These are phyloP conservation scores for Pyrenophora graminea DNA, from an alignment of 2,329 filamentous ascomycete species.

Conservation along the genomic window DNA sequence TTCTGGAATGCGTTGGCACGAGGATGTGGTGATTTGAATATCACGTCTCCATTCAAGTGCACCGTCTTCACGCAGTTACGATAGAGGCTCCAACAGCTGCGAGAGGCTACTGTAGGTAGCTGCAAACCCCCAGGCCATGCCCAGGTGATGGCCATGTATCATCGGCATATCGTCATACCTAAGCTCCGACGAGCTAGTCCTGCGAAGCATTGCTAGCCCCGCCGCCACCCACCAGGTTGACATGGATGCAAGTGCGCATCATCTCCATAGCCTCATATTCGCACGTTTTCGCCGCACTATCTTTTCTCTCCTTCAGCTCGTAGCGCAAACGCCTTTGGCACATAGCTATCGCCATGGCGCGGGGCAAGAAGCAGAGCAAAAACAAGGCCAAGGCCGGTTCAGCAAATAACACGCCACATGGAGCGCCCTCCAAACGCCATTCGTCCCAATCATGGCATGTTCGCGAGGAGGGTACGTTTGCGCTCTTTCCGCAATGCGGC, in stretches of 20 bases:
- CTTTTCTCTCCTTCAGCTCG: background rate
- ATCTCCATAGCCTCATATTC: conserved; percentile 5
- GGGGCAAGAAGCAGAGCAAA: conserved; percentile 34
- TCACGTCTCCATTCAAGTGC: background rate
- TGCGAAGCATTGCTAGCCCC: conserved; percentile 4
- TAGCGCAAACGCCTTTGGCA: background rate
- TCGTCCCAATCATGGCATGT: conserved; percentile 18
- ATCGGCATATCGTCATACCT: conserved; percentile 3
- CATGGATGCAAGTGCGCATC: conserved; percentile 9
- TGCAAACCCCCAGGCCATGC: background rate
- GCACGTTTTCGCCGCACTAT: background rate
- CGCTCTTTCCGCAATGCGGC: conserved; percentile 9
- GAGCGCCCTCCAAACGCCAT: conserved; percentile 21
- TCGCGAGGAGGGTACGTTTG: conserved; percentile 25
- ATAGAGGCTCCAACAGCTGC: background rate
- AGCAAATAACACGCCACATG: conserved; percentile 25
- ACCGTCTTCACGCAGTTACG: background rate
- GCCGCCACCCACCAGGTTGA: conserved; percentile 5
- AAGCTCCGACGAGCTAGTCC: conserved; percentile 9
- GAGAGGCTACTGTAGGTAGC: background rate
- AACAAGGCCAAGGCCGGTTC: conserved; percentile 29
- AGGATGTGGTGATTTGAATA: background rate
- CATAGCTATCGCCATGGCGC: conserved; percentile 24
- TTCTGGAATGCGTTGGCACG: background rate
- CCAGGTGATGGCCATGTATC: background rate